Conservation (phyloP, 176 grass and related monocot species). For the Alloteropsis semialata region DNA sequence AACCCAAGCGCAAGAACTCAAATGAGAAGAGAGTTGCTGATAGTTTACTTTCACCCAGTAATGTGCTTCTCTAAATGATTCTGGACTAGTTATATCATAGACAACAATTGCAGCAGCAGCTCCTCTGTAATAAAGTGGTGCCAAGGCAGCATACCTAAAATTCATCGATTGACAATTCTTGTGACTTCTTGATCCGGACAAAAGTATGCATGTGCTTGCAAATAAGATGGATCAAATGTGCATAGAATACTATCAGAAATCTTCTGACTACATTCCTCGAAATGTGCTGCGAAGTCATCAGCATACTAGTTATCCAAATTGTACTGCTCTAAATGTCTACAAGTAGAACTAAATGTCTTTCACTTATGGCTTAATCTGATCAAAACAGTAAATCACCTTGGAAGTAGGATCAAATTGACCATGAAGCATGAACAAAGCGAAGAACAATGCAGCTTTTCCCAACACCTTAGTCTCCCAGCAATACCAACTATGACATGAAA, state of each 20-base stretch:
- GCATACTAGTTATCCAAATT: neutral
- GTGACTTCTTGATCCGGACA: neutral
- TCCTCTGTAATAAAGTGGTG: slow-evolving; percentile 96
- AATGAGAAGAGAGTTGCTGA: neutral
- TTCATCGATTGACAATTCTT: neutral
- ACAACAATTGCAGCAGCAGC: slow-evolving; percentile 88
- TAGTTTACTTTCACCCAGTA: slow-evolving; percentile 88
- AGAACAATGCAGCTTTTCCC: slow-evolving; percentile 99
- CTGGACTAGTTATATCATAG: slow-evolving; percentile 93
- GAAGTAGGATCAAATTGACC: slow-evolving; percentile 95
- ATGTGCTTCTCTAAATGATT: slow-evolving; percentile 95
- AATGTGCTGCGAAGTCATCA: neutral
- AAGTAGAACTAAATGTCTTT: slow-evolving; percentile 11
- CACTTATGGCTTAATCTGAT: neutral
- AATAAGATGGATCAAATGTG: neutral
- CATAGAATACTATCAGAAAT: neutral
- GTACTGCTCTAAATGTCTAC: too few relatives aligned
- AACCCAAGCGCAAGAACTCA: neutral
- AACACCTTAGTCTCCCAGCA: slow-evolving; percentile 91
- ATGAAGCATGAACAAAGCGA: slow-evolving; percentile 91
- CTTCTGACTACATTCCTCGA: neutral
- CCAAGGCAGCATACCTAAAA: slow-evolving; percentile 91
- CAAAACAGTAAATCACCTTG: slow-evolving; percentile 53
- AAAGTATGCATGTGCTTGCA: neutral
- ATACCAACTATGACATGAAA: slow-evolving; percentile 60